Conservation (phyloP, 768 basidiomycete genomes). For the Fibroporia radiculosa region DNA sequence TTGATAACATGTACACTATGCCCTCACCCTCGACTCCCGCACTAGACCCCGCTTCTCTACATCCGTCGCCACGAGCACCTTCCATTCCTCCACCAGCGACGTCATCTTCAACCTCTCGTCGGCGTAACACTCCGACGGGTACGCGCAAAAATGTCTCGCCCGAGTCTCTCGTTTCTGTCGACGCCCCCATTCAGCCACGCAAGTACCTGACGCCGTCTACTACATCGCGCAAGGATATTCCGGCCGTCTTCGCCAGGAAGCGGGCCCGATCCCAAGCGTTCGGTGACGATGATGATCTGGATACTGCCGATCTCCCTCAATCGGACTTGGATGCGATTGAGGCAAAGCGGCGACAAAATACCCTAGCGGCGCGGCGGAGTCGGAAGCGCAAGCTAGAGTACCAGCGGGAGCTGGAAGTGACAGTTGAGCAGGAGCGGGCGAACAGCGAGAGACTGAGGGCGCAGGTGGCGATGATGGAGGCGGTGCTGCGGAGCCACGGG, state of each 20-base stretch:
- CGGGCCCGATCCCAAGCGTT: slow-evolving; percentile 42
- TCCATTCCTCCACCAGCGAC: slow-evolving; percentile 14
- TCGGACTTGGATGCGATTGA: slow-evolving; percentile 64
- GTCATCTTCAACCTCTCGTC: slow-evolving; percentile 20
- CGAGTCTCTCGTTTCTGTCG: slow-evolving; percentile 53
- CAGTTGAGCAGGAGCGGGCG: slow-evolving; percentile 39
- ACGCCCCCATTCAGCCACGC: slow-evolving; percentile 76
- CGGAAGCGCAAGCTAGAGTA: slow-evolving; percentile 69
- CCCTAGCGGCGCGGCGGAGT: slow-evolving; percentile 75
- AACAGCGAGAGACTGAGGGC: slow-evolving; percentile 62
- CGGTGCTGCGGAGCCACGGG: slow-evolving; percentile 49
- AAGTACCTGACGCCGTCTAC: slow-evolving; percentile 64
- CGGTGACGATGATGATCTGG: slow-evolving; percentile 47
- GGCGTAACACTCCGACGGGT: slow-evolving; percentile 42
- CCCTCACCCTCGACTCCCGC: slow-evolving; percentile 43
- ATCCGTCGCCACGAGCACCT: slow-evolving; percentile 24
- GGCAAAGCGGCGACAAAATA: slow-evolving; percentile 77
- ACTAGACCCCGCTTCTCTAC: slow-evolving; percentile 32
- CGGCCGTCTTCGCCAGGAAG: slow-evolving; percentile 62
- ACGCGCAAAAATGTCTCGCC: slow-evolving; percentile 67
- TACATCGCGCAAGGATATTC: slow-evolving; percentile 75
- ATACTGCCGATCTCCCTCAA: slow-evolving; percentile 30
- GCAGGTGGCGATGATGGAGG: slow-evolving; percentile 39
- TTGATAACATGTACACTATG: slow-evolving; percentile 37
- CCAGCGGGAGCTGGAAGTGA: slow-evolving; percentile 55